Evolutionary conservation across 163 green algal genomes (phyloP).

Genomic region (Prototheca cutis): DNA sequence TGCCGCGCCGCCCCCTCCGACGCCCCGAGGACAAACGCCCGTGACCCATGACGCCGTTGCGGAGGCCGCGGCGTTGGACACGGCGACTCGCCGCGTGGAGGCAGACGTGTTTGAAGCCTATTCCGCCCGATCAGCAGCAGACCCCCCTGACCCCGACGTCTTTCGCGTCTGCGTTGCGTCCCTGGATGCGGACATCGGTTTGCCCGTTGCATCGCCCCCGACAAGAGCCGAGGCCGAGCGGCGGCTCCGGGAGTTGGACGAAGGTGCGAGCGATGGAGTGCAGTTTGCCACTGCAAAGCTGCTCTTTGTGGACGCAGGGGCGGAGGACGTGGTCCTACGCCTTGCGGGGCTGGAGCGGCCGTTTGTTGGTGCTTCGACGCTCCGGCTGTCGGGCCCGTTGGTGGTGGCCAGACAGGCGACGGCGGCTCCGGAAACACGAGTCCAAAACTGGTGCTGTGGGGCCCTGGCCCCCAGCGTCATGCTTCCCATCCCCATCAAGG

Average conservation of each 20-base stretch:
- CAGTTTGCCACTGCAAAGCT: too few relatives aligned
- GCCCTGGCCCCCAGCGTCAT: slow-evolving; percentile 1
- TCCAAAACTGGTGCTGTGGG: slow-evolving; percentile 7
- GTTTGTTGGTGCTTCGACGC: slow-evolving; percentile 8
- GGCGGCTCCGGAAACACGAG: slow-evolving; percentile 12
- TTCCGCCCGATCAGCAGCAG: neutral
- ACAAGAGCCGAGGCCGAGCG: too few relatives aligned
- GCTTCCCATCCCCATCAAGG: slow-evolving; percentile 12
- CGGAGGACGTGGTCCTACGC: slow-evolving; percentile 11
- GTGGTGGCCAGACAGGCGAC: slow-evolving; percentile 33
- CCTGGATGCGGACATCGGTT: slow-evolving; percentile 13
- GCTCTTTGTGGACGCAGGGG: too few relatives aligned
- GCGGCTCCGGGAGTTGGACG: too few relatives aligned
- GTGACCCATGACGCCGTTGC: neutral
- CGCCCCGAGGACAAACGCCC: too few relatives aligned
- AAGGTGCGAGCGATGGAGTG: too few relatives aligned
- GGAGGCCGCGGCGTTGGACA: neutral
- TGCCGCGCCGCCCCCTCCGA: neutral
- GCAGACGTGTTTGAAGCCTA: neutral
- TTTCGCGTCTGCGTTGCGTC: slow-evolving; percentile 18
- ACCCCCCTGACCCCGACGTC: slow-evolving; percentile 6
- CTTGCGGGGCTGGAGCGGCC: slow-evolving; percentile 16
- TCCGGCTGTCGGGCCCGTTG: slow-evolving; percentile 16
- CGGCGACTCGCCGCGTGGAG: neutral
- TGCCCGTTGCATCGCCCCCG: too few relatives aligned